Evolutionary conservation across 2,329 filamentous ascomycete genomes (phyloP), one percentile per base, ranked within the genome.

Genomic region (Curvularia sp.): DNA sequence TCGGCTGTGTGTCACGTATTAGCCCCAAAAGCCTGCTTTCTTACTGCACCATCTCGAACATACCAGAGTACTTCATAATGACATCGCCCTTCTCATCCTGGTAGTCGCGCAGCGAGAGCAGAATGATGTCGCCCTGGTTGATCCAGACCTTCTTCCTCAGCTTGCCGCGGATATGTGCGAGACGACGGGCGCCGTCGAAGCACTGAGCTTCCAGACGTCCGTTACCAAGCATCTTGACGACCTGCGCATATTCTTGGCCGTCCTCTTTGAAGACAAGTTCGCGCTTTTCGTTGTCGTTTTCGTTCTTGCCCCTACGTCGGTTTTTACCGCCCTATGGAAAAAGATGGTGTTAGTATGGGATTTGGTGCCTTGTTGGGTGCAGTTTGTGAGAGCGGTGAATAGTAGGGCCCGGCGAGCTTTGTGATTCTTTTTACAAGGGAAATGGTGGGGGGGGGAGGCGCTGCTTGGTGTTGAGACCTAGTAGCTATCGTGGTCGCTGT

Each of bases 201-300:
- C 94, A 98, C 70, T 93, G 84, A 18, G 93, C 93, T 81, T 97
- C 93, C 49, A 97, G 88, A 71, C 93, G 91, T 69, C 93, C 93
- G 86, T 97, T 97, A 68, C 93, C 93, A 63, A 97, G 86, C 93
- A 97, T 97, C 86, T 97, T 97, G 71, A 93, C 83, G 71, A 95
- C 91, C 82, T 95, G 91, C 52, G 91, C 91, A 72, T 92, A 92
- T 81, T 91, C 89, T 85, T 98, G 94, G 69, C 94, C 94, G 77
- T 98, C 94, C 80, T 98, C 95, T 84, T 97, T 97, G 89, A 98
- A 98, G 76, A 92, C 94, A 75, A 98, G 86, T 81, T 98, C 94
- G 81, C 94, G 93, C 86, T 97, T 97, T 84, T 97, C 93, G 78
- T 97, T 96, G 85, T 98, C 95, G 68, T 77, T 77, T 84, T 96